A percentile compares a stretch with the other conserved stretches of the same genome.
Conservation (phyloP, 345 rosid species). For the Cardamine chenopodiifolia region DNA sequence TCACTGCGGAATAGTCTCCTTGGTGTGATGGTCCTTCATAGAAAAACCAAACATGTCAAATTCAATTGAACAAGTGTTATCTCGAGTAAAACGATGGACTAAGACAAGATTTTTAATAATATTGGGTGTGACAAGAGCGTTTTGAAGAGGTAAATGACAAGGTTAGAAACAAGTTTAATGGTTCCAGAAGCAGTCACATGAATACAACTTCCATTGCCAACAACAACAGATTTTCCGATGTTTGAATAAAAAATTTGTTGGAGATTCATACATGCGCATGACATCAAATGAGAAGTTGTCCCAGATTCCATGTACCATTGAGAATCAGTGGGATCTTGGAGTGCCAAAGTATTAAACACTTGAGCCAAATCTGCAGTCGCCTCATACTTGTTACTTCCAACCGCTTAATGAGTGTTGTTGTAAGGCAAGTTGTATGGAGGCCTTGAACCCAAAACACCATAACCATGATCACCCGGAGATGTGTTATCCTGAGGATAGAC, state of each 20-base stretch:
- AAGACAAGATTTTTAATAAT: not conserved
- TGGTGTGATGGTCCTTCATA: not conserved
- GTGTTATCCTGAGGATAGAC: no score
- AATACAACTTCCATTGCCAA: not conserved
- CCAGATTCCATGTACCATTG: not conserved
- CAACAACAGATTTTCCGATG: not conserved
- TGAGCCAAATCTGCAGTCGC: not conserved
- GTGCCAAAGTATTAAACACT: no score
- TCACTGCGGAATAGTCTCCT: not conserved
- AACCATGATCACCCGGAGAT: no score
- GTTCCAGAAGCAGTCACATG: not conserved
- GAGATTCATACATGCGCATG: accelerated
- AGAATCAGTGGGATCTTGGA: not conserved
- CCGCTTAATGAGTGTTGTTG: no score
- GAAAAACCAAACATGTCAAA: not conserved
- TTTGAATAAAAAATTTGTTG: no score
- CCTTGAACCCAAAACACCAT: no score
- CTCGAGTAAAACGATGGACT: not conserved
- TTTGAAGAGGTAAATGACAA: not conserved
- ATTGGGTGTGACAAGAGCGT: not conserved
- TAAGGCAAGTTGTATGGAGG: no score
- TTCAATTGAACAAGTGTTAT: not conserved
- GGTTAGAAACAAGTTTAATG: not conserved
- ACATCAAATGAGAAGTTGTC: not conserved
- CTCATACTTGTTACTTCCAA: not conserved